Base-by-base conservation (phyloP, 2,329 filamentous ascomycete genomes). In the Dothistroma septosporum region DNA sequence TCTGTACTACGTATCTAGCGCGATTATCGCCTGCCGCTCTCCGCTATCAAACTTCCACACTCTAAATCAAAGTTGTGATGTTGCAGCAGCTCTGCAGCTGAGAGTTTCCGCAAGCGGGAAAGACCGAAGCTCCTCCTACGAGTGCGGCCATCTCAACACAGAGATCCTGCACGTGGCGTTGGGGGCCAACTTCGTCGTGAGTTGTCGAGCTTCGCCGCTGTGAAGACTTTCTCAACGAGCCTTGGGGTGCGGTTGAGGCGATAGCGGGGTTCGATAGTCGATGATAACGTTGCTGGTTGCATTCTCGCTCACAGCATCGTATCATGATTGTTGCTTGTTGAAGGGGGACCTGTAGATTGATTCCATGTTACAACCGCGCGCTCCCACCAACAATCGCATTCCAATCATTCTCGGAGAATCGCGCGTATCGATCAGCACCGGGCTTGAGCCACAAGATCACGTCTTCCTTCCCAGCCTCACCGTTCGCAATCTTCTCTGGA, bases 371-470 rank as follows among this genome's bases (percentile, higher is more conserved):
- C 53, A 66, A 56, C 24, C 60, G 59, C 52, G 64, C 64, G 33
- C 60, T 66, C 7, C 64, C 64, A 16, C 47, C 62, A 10, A 59
- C 59, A 14, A 68, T 50, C 10, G 41, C 59, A 19, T 61, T 2
- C 85, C 85, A 89, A 65, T 90, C 84, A 28, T 75, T 73, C 64
- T 78, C 74, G 0, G 77, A 80, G 68, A 88, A 90, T 0, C 82
- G 78, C 7, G 83, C 77, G 73, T 89, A 90, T 2, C 68, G 64
- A 1, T 78, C 79, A 24, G 79, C 76, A 2, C 79, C 73, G 8
- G 72, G 68, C n/a, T 75, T 76, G 61, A 80, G 70, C 82, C 82
- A 85, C 31, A 80, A 71, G 37, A 85, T 70, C n/a, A 70, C 73
- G 72, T 85, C 79, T 24, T 71, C 71, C 50, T 69, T 69, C 0